Conservation (phyloP, 441 rosid species). For the Gossypium davidsonii region DNA sequence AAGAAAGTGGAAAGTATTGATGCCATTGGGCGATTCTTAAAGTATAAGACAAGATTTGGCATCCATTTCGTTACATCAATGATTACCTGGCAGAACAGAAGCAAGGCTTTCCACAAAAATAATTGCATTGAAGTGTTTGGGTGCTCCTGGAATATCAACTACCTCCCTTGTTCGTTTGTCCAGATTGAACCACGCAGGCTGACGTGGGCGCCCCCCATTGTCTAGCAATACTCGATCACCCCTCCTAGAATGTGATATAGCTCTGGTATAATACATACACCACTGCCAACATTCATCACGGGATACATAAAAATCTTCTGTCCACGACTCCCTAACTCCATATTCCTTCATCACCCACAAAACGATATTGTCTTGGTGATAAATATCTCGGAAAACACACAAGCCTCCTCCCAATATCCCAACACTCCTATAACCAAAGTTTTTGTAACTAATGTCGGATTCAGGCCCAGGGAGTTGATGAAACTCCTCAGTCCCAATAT, state of each 20-base stretch:
- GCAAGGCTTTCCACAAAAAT: not conserved
- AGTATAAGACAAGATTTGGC: no score
- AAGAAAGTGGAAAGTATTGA: not conserved
- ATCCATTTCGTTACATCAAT: not conserved
- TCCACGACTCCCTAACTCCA: slow-evolving; percentile 4
- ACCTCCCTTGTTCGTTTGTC: not conserved
- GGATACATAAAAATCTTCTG: not conserved
- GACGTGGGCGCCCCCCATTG: not conserved
- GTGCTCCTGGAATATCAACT: not conserved
- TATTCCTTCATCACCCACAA: slow-evolving; percentile 7
- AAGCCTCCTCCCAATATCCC: not conserved
- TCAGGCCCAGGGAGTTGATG: not conserved
- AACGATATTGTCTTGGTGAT: not conserved
- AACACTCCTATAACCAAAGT: not conserved
- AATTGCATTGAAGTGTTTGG: not conserved
- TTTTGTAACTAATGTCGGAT: not conserved
- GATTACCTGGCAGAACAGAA: not conserved
- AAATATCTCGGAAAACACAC: not conserved
- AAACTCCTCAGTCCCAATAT: not conserved
- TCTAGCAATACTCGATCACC: not conserved
- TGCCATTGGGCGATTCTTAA: not conserved
- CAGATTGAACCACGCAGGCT: not conserved
- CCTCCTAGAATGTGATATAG: not conserved
- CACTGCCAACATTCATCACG: not conserved
- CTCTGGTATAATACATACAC: not conserved